Percentiles rank a stretch among this genome's conserved stretches.
Evolutionary conservation across 805 yeast genomes (phyloP).

Genomic region (Saccharomycopsis guyanensis): DNA sequence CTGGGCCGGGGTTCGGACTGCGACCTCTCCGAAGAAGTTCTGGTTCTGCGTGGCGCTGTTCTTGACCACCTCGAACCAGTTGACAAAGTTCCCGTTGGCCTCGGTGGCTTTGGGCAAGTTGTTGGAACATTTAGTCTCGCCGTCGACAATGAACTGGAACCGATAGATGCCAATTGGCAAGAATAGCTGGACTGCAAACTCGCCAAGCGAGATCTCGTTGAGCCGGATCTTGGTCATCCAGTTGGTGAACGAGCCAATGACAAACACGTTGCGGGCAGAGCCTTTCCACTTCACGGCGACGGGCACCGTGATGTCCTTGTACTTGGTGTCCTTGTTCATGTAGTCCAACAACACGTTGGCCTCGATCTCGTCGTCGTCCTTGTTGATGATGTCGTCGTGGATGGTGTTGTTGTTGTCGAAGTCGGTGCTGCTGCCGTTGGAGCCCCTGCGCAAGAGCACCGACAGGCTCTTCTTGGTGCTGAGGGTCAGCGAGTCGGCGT

Average conservation of each 20-base stretch:
- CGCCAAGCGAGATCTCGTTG: conserved; percentile 40
- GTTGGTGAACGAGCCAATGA: conserved; percentile 95
- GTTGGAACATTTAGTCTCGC: conserved; percentile 83
- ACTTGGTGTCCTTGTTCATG: conserved; percentile 15
- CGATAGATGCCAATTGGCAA: conserved; percentile 88
- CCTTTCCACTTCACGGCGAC: conserved; percentile 86
- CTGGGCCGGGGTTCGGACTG: conserved; percentile 22
- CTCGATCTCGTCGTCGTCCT: conserved; percentile 21
- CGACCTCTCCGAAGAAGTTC: not conserved
- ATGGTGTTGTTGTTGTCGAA: conserved; percentile 16
- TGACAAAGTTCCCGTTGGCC: conserved; percentile 92
- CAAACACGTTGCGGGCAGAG: conserved; percentile 90
- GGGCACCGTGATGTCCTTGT: conserved; percentile 27
- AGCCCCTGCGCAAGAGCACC: not conserved
- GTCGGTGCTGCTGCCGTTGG: conserved; percentile 1
- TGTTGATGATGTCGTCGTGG: conserved; percentile 21
- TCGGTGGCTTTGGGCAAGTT: conserved; percentile 92
- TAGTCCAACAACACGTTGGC: conserved; percentile 20
- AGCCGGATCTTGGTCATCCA: conserved; percentile 97
- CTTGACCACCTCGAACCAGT: conserved; percentile 65
- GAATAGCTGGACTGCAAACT: conserved; percentile 62
- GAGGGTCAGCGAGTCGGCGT: conserved; percentile 1
- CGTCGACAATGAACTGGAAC: conserved; percentile 88
- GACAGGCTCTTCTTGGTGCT: not conserved
- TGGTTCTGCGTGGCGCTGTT: conserved; percentile 22